A percentile compares a stretch with the other conserved stretches of the same genome.
Evolutionary conservation across 73 alveolate species (phyloP).

Genomic region (Uronychia setigera): DNA sequence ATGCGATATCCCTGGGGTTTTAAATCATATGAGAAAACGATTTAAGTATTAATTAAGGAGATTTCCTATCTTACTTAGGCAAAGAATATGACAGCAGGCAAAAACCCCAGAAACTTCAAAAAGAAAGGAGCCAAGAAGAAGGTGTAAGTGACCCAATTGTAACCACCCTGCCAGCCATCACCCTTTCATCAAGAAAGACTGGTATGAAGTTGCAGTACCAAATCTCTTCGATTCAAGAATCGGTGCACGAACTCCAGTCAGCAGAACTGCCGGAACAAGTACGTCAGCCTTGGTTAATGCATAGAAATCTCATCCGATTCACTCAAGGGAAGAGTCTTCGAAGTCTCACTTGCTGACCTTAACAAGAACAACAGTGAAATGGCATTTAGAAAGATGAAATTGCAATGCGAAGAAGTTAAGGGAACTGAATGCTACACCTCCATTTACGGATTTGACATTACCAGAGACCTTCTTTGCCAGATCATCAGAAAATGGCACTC

Average conservation of each 20-base stretch:
- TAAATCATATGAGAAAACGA: not conserved
- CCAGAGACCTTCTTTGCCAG: slow-evolving; percentile 92
- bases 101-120: slow-evolving; percentile 69
- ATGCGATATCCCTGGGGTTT: not conserved
- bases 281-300: slow-evolving; percentile 50
- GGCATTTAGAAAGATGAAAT: slow-evolving; percentile 91
- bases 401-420: slow-evolving; percentile 96
- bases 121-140: slow-evolving; percentile 69
- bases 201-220: slow-evolving; percentile 95
- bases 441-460: slow-evolving; percentile 95
- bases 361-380: slow-evolving; percentile 67
- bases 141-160: slow-evolving; percentile 21
- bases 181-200: slow-evolving; percentile 91
- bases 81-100: slow-evolving; percentile 55
- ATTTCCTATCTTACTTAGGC: slow-evolving; percentile 1
- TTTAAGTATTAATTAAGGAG: not conserved
- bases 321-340: slow-evolving; percentile 94
- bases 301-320: slow-evolving; percentile 75
- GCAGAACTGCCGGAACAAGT: slow-evolving; percentile 90
- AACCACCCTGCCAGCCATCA: slow-evolving; percentile 63
- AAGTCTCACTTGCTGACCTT: slow-evolving; percentile 84
- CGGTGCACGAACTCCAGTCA: slow-evolving; percentile 90
- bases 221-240: slow-evolving; percentile 77
- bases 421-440: slow-evolving; percentile 86
- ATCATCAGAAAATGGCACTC: slow-evolving; percentile 96